Evolutionary conservation across 2,329 filamentous ascomycete genomes (phyloP).

Genomic region (Cordyceps fumosorosea): DNA sequence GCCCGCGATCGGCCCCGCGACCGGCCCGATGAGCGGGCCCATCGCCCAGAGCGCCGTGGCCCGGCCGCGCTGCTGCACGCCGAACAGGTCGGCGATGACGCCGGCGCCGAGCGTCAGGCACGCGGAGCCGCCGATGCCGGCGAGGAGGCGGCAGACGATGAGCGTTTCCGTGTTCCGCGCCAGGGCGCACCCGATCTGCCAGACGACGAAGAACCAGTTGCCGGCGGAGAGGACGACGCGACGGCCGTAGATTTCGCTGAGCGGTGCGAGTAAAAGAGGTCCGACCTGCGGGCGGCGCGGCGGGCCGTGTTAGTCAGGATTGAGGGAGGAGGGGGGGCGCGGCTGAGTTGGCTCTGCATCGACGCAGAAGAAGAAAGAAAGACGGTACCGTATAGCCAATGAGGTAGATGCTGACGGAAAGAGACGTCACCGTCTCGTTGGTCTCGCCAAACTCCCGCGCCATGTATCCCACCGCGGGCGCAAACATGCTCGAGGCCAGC

Average conservation of each 20-base stretch:
- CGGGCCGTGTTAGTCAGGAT: not conserved
- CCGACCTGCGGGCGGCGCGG: not conserved
- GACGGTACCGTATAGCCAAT: not conserved
- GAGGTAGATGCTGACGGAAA: constrained; percentile 4
- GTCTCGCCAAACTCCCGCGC: constrained; percentile 16
- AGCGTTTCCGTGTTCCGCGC: constrained; percentile 57
- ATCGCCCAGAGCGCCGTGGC: constrained; percentile 60
- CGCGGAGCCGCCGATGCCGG: constrained; percentile 52
- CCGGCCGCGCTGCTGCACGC: constrained; percentile 50
- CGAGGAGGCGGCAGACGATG: constrained; percentile 55
- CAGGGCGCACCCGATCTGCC: constrained; percentile 34
- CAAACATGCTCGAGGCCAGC: constrained; percentile 15
- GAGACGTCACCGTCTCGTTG: not conserved
- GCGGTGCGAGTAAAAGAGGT: not conserved
- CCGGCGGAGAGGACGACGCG: constrained; percentile 20
- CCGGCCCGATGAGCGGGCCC: constrained; percentile 48
- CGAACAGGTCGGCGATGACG: constrained; percentile 58
- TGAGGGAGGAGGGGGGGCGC: too few species aligned
- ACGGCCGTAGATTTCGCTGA: constrained; percentile 3
- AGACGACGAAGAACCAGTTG: constrained; percentile 53
- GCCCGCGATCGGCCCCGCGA: constrained; percentile 30
- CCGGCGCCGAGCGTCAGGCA: constrained; percentile 62
- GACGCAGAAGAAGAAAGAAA: not conserved
- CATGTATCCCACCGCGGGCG: constrained; percentile 12
- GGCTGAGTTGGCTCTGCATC: too few species aligned